phyloP scores from a whole-genome alignment of 768 basidiomycete genomes.

The Suillus lakei region DNA sequence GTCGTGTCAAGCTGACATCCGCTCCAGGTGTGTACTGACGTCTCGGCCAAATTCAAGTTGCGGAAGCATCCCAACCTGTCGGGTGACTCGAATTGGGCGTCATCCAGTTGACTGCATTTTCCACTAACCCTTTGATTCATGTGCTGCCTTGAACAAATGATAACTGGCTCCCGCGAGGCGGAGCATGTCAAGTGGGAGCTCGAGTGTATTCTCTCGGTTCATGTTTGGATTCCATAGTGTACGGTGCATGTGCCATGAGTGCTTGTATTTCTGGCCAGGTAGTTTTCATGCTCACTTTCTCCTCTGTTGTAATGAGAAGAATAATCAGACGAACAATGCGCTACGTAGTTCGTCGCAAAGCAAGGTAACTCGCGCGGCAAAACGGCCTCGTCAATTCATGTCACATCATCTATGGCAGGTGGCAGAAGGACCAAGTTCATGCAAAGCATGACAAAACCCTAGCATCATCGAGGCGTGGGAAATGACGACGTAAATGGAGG shows the following conservation, averaged over 20 bases:
- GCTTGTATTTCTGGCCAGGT: not conserved
- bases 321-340: not conserved
- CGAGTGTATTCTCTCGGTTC: not conserved
- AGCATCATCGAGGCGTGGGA: not conserved
- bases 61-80: not conserved
- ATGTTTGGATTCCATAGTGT: not conserved
- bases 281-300: not conserved
- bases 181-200: not conserved
- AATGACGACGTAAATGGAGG: not conserved
- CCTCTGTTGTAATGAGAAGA: not conserved
- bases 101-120: not conserved
- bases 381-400: no score
- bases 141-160: not conserved
- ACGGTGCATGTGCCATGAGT: not conserved
- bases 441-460: not conserved
- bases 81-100: not conserved
- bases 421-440: not conserved
- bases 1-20: not conserved
- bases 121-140: not conserved
- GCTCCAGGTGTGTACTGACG: not conserved
- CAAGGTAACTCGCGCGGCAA: not conserved
- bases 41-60: not conserved
- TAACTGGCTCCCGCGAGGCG: not conserved
- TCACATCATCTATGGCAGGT: not conserved
- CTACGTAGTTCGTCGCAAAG: not conserved